These are phyloP conservation scores for Pleomassaria siparia DNA, from an alignment of 2,329 filamentous ascomycete genomes.

Conservation along the genomic window DNA sequence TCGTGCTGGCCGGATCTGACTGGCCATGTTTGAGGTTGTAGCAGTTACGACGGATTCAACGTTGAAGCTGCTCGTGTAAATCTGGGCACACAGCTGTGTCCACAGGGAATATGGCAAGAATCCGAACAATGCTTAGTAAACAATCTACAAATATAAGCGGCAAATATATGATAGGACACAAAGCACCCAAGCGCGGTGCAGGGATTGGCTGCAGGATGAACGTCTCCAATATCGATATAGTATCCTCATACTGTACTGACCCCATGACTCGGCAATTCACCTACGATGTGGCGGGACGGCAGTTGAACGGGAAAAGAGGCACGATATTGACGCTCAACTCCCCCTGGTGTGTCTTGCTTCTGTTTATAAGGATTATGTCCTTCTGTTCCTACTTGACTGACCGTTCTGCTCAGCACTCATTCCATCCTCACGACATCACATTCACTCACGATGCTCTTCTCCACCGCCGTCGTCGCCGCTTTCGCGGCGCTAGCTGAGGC, in stretches of 20 bases:
- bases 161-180: background rate
- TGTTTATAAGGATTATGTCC: constrained; percentile 11
- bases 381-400: background rate
- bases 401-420: constrained; percentile 8
- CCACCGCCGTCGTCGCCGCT: constrained; percentile 22
- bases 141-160: constrained; percentile 3
- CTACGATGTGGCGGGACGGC: constrained; percentile 7
- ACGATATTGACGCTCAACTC: background rate
- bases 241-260: constrained; percentile 4
- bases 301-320: constrained; percentile 11
- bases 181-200: background rate
- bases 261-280: constrained; percentile 13
- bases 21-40: background rate
- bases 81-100: background rate
- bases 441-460: constrained; percentile 22
- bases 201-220: constrained; percentile 7
- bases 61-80: background rate
- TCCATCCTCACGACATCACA: constrained; percentile 5
- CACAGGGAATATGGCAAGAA: background rate
- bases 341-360: background rate
- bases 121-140: background rate
- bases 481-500: constrained; percentile 23
- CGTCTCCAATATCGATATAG: constrained; percentile 6
- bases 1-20: too few relatives aligned
- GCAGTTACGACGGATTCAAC: background rate